Evolutionary conservation across 371 early-diverging fungal species (phyloP).

Genomic region (Mortierella sp.): DNA sequence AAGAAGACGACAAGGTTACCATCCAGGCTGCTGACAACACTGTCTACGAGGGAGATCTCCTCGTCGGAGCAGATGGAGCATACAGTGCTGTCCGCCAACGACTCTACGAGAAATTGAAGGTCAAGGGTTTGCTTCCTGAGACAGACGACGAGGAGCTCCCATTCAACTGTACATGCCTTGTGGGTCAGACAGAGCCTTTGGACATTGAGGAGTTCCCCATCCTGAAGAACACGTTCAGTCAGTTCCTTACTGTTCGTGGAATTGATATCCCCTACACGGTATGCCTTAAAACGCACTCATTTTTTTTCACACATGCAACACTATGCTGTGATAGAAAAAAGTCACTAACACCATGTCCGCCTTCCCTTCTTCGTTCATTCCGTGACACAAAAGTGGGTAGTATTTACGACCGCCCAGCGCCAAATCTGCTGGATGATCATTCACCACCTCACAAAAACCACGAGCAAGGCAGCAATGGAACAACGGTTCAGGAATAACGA

Average conservation of each 20-base stretch:
- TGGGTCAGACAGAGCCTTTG: conserved; percentile 7
- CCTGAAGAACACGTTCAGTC: neutral
- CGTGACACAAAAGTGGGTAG: neutral
- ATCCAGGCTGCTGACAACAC: conserved; percentile 4
- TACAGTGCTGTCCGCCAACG: conserved; percentile 14
- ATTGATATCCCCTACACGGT: neutral
- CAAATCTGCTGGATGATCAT: neutral
- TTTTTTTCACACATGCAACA: too few species aligned
- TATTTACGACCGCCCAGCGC: neutral
- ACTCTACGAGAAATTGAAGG: neutral
- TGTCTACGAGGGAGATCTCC: neutral
- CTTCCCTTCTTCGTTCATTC: too few species aligned
- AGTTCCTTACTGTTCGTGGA: neutral
- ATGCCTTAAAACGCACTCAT: too few species aligned
- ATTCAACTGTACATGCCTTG: conserved; percentile 5
- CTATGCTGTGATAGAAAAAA: too few species aligned
- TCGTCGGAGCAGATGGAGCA: conserved; percentile 3
- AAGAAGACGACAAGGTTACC: neutral
- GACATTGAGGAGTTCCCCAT: neutral
- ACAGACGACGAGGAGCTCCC: neutral
- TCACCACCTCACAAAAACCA: neutral
- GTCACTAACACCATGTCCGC: too few species aligned
- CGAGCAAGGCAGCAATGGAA: neutral
- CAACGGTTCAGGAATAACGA: neutral
- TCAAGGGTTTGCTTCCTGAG: neutral